Evolutionary conservation across 2,329 filamentous ascomycete genomes (phyloP).

Genomic region (Fusarium vanettenii): DNA sequence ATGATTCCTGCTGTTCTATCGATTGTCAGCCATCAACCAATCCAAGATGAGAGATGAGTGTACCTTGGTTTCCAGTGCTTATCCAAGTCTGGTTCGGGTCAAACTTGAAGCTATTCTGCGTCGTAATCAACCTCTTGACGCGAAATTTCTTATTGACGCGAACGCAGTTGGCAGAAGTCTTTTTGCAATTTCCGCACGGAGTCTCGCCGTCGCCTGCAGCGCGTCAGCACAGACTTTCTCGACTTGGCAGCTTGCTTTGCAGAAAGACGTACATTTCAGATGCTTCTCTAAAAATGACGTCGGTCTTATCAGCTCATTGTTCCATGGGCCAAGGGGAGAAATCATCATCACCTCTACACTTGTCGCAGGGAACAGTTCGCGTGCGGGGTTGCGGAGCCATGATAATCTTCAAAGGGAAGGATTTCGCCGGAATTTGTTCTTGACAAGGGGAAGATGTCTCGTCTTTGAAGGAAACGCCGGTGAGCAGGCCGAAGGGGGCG

Average conservation of each 20-base stretch:
- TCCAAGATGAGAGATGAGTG: neutral
- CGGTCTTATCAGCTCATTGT: neutral
- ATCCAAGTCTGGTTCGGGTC: constrained; percentile 30
- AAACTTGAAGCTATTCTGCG: constrained; percentile 22
- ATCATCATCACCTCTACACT: constrained; percentile 20
- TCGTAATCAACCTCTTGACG: constrained; percentile 25
- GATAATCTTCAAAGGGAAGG: constrained; percentile 11
- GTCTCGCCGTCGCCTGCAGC: constrained; percentile 18
- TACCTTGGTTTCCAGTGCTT: constrained; percentile 13
- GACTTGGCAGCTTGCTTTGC: neutral
- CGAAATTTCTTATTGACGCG: constrained; percentile 22
- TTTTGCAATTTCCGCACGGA: constrained; percentile 26
- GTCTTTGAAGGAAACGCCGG: neutral
- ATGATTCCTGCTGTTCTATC: neutral
- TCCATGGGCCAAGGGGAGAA: neutral
- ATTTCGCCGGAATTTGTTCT: constrained; percentile 13
- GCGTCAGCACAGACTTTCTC: neutral
- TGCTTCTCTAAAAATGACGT: constrained; percentile 22
- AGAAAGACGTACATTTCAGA: constrained; percentile 17
- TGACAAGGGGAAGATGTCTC: neutral
- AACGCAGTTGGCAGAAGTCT: constrained; percentile 1
- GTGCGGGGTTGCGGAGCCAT: constrained; percentile 29
- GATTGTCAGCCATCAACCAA: neutral
- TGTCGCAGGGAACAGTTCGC: constrained; percentile 26
- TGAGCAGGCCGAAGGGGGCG: neutral